phyloP scores from a whole-genome alignment of 1,284 basidiomycete genomes.

The Wolfiporia cocos region DNA sequence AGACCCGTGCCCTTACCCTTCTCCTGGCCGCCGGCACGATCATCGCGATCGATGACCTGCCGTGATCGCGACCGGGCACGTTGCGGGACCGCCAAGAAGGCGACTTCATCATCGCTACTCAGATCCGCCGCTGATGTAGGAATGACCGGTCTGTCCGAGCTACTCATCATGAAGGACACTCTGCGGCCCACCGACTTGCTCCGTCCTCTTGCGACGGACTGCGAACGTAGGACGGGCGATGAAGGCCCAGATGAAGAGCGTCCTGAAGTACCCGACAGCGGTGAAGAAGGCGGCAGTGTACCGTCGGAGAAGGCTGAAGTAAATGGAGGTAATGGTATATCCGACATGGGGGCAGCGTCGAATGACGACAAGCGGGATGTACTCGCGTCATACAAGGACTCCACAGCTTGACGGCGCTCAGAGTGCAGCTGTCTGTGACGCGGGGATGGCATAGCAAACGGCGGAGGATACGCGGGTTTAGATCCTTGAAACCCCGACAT shows the following conservation, averaged over 20 bases:
- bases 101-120: slow-evolving; percentile 4
- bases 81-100: background rate
- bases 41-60: too few species aligned
- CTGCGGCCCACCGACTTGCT: slow-evolving; percentile 23
- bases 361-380: slow-evolving; percentile 16
- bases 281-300: slow-evolving; percentile 42
- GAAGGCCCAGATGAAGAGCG: slow-evolving; percentile 19
- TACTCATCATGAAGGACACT: slow-evolving; percentile 28
- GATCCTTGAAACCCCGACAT: too few species aligned
- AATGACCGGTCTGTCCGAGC: slow-evolving; percentile 14
- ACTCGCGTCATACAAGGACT: slow-evolving; percentile 14
- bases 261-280: slow-evolving; percentile 24
- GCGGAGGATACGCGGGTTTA: slow-evolving; percentile 12
- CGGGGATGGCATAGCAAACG: slow-evolving; percentile 5
- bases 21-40: too few species aligned
- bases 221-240: slow-evolving; percentile 11
- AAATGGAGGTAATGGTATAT: slow-evolving; percentile 32
- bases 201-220: slow-evolving; percentile 12
- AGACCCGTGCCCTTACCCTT: background rate
- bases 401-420: slow-evolving; percentile 1
- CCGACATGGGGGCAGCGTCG: slow-evolving; percentile 34
- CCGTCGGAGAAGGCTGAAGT: slow-evolving; percentile 34
- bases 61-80: background rate
- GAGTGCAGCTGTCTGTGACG: slow-evolving; percentile 2
- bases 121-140: slow-evolving; percentile 6